Conservation (phyloP, 75 land plant species). For the Pinus tabuliformis region DNA sequence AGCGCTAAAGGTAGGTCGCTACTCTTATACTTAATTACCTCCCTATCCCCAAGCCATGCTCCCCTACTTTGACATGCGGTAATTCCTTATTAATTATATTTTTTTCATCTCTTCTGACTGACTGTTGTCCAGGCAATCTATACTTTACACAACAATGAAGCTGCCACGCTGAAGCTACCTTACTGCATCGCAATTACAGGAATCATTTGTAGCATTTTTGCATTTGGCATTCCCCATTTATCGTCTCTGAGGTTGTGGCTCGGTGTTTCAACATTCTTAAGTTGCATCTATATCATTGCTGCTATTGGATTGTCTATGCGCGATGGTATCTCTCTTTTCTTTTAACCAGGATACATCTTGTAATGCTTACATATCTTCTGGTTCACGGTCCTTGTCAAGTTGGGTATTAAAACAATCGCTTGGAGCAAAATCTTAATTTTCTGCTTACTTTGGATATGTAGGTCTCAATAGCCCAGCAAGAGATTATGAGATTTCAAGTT, state of each 20-base stretch:
- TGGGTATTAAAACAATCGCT: neutral
- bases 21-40: no score
- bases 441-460: neutral
- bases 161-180: neutral
- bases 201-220: no score
- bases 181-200: neutral
- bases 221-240: neutral
- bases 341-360: neutral
- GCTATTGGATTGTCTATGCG: neutral
- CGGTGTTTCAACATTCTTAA: neutral
- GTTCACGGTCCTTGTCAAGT: neutral
- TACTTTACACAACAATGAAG: neutral
- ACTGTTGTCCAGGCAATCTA: neutral
- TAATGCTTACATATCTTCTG: neutral
- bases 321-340: neutral
- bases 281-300: neutral
- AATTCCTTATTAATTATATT: no score
- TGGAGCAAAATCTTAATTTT: neutral
- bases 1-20: no score
- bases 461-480: constrained; percentile 12
- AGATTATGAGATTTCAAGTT: constrained; percentile 44
- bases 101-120: no score
- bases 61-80: no score
- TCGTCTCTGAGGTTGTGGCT: neutral
- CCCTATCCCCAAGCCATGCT: no score